Evolutionary conservation across 345 rosid species (phyloP).

Genomic region (Pseudoturritis turrita): DNA sequence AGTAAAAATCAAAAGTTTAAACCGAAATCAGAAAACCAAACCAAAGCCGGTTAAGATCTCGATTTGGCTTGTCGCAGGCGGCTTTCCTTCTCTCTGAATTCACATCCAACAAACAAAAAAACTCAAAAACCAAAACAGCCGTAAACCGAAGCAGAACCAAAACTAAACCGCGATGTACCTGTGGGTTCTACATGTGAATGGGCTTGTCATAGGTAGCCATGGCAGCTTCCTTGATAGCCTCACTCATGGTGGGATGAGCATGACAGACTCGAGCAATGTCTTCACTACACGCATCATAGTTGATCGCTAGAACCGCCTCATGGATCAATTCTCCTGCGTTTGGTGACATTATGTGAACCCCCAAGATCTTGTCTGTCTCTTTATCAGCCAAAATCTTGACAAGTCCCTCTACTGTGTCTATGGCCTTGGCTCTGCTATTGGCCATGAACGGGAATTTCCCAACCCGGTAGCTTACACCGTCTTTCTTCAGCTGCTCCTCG

Average conservation of each 20-base stretch:
- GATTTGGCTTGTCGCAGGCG: slow-evolving; percentile 3
- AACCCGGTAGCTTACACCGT: slow-evolving; percentile 66
- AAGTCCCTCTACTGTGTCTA: slow-evolving; percentile 84
- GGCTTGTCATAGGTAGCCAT: slow-evolving; percentile 99
- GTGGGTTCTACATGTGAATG: slow-evolving; percentile 63
- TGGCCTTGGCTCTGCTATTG: slow-evolving; percentile 98
- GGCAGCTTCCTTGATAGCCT: slow-evolving; percentile 99
- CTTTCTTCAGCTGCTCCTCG: slow-evolving; percentile 92
- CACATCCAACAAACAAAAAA: slow-evolving; percentile 6
- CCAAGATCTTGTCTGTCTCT: slow-evolving; percentile 91
- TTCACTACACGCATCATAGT: slow-evolving; percentile 87
- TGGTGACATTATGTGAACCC: slow-evolving; percentile 94
- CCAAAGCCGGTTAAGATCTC: slow-evolving; percentile 1
- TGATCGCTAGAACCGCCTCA: slow-evolving; percentile 84
- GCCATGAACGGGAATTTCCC: slow-evolving; percentile 99
- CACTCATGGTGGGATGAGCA: slow-evolving; percentile 99
- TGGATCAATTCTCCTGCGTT: slow-evolving; percentile 98
- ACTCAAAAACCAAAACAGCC: not conserved
- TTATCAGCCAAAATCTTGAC: slow-evolving; percentile 94
- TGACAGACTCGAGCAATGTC: slow-evolving; percentile 98
- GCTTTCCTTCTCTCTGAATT: slow-evolving; percentile 4
- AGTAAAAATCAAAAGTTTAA: not conserved
- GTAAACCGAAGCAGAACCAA: not conserved
- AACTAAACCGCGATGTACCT: slow-evolving; percentile 13
- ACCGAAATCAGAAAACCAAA: slow-evolving; percentile 1